A percentile compares a stretch with the other conserved stretches of the same genome.
phyloP scores from a whole-genome alignment of 257 asterid species.

The Petrea volubilis region DNA sequence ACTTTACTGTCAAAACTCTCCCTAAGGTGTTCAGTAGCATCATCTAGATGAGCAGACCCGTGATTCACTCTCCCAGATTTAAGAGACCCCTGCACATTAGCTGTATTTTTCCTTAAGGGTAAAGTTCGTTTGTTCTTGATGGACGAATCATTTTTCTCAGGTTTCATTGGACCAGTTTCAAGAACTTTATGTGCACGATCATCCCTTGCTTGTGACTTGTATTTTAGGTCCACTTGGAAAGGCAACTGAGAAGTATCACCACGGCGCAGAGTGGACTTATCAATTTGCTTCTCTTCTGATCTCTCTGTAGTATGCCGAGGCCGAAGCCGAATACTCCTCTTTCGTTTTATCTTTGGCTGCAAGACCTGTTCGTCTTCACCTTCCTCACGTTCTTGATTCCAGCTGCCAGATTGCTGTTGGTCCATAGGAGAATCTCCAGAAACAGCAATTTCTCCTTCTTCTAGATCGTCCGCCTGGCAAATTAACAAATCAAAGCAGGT shows the following conservation, averaged over 20 bases:
- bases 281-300: slow-evolving; percentile 59
- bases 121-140: slow-evolving; percentile 55
- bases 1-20: slow-evolving; percentile 56
- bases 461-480: slow-evolving; percentile 78
- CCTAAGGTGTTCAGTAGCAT: slow-evolving; percentile 50
- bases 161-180: slow-evolving; percentile 50
- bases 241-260: slow-evolving; percentile 63
- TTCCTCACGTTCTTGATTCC: slow-evolving; percentile 95
- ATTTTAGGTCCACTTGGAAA: slow-evolving; percentile 61
- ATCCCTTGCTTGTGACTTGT: slow-evolving; percentile 54
- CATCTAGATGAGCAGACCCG: slow-evolving; percentile 50
- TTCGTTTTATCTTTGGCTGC: slow-evolving; percentile 92
- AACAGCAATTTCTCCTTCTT: slow-evolving; percentile 93
- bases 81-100: slow-evolving; percentile 44
- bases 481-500: slow-evolving; percentile 19
- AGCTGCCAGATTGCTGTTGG: slow-evolving; percentile 96
- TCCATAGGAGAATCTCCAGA: slow-evolving; percentile 91
- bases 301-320: slow-evolving; percentile 72
- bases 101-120: slow-evolving; percentile 51
- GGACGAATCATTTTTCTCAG: slow-evolving; percentile 53
- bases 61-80: slow-evolving; percentile 57
- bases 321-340: slow-evolving; percentile 86
- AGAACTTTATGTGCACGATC: slow-evolving; percentile 50
- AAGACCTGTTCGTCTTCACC: slow-evolving; percentile 97
- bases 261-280: slow-evolving; percentile 59